Evolutionary conservation across 2,329 filamentous ascomycete species (phyloP), one percentile per base, ranked within the genome.

Genomic region (Sporothrix curviconia): DNA sequence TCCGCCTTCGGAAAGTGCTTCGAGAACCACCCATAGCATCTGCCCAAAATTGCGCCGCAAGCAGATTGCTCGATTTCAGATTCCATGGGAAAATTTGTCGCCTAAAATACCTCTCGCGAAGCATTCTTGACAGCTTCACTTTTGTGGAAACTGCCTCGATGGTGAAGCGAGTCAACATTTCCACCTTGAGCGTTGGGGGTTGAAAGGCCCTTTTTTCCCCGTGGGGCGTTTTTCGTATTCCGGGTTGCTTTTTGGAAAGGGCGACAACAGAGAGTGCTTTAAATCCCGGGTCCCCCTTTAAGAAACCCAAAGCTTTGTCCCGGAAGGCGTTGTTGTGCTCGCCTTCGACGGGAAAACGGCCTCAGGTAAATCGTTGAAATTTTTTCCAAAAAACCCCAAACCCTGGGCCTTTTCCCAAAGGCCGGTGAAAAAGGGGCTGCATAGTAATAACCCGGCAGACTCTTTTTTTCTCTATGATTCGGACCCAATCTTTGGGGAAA

Each of bases 261-360:
- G 78, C 44, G 89, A 90, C 55, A 96, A 79, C 51, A 96, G 83
- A 11, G 90, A 94, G 69, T 96, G 91, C 90, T 96, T 95, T 54
- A 96, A 76, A 12, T 90, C 90, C 61, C 84, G 80, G 67, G 95
- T 86, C 60, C 85, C 79, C 42, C 89, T 84, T 3, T 91, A 90
- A 74, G 95, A 87, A 1, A 89, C 89, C 3, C 95, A 77, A 36
- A 96, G 76, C 63, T 94, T 86, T 62, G n/a, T 90, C 87, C 67
- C 89, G 89, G 74, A 95, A 95, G 1, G 90, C 89, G 64, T 95
- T 95, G 59, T 85, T 84, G 60, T 86, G 80, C 67, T 92, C 89
- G 51, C 86, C 86, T 66, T 92, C 89, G 17, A 95, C 81, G 1
- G 89, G 53, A 96, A 77, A 2, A 94, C 86, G 40, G 85, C 83